Conservation (phyloP, 116 monocot genomes). For the Papilionanthe hybrid region DNA sequence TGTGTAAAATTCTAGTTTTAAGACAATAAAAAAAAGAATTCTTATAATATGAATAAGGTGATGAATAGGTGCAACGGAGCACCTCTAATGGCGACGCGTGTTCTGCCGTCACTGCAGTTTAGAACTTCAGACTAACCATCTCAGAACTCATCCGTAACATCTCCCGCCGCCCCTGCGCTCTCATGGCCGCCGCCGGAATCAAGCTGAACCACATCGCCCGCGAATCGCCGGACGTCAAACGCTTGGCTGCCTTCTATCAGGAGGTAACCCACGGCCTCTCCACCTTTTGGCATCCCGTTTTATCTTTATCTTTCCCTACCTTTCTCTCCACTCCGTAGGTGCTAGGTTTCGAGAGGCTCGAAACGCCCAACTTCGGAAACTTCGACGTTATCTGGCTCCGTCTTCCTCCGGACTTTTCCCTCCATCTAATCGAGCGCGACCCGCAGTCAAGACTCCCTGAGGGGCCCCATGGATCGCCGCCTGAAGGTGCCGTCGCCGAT, state of each 20-base stretch:
- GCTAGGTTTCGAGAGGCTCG: conserved; percentile 69
- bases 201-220: conserved; percentile 69
- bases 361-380: conserved; percentile 51
- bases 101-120: too few relatives aligned
- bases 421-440: conserved; percentile 82
- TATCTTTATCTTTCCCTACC: neutral
- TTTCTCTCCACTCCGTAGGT: conserved; percentile 24
- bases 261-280: conserved; percentile 22
- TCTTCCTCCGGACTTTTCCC: conserved; percentile 36
- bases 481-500: conserved; percentile 21
- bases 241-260: conserved; percentile 79
- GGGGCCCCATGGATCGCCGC: conserved; percentile 18
- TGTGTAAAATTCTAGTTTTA: too few relatives aligned
- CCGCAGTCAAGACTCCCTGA: conserved; percentile 56
- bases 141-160: neutral
- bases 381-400: conserved; percentile 69
- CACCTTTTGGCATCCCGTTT: neutral
- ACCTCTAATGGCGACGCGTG: too few relatives aligned
- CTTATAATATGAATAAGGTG: too few relatives aligned
- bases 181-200: conserved; percentile 31
- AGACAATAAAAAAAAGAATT: too few relatives aligned
- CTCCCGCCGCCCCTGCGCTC: neutral
- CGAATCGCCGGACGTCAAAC: conserved; percentile 60
- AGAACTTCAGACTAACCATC: neutral
- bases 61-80: too few relatives aligned